Evolutionary conservation across 495 filamentous ascomycete species (phyloP).

Genomic region (Penicillium flavigenum): DNA sequence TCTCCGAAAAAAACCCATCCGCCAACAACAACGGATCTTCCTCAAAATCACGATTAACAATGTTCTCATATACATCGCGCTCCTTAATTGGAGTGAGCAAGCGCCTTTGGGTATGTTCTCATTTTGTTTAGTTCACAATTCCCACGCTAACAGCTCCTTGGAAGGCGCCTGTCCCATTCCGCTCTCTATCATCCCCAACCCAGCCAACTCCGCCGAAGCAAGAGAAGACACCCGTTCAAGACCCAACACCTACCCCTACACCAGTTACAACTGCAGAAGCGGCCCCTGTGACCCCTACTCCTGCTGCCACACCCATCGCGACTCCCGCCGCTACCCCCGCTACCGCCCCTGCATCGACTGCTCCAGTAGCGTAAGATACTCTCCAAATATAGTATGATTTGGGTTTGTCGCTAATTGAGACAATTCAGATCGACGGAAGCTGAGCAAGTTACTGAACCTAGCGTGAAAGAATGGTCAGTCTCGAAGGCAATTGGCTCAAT

Average conservation of each 20-base stretch:
- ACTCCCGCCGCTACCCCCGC: not conserved
- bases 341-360: not conserved
- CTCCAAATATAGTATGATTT: not conserved
- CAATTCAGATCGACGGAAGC: slow-evolving; percentile 14
- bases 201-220: slow-evolving; percentile 20
- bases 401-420: slow-evolving; percentile 6
- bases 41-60: slow-evolving; percentile 15
- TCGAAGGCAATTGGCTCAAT: not conserved
- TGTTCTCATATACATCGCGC: slow-evolving; percentile 31
- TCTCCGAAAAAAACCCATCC: slow-evolving; percentile 15
- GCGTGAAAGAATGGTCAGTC: slow-evolving; percentile 36
- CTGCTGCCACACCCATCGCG: not conserved
- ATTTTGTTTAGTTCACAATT: not conserved
- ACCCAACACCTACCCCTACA: slow-evolving; percentile 8
- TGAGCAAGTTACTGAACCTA: slow-evolving; percentile 19
- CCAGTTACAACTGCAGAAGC: not conserved
- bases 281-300: not conserved
- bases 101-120: slow-evolving; percentile 21
- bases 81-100: slow-evolving; percentile 26
- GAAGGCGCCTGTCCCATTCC: slow-evolving; percentile 27
- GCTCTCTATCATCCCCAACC: slow-evolving; percentile 28
- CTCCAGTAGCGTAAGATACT: slow-evolving; percentile 6
- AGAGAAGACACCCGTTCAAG: slow-evolving; percentile 16
- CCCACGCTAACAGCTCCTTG: slow-evolving; percentile 1
- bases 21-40: slow-evolving; percentile 7